These are phyloP conservation scores for Quercus glauca DNA, from an alignment of 306 rosid species.

Conservation along the genomic window DNA sequence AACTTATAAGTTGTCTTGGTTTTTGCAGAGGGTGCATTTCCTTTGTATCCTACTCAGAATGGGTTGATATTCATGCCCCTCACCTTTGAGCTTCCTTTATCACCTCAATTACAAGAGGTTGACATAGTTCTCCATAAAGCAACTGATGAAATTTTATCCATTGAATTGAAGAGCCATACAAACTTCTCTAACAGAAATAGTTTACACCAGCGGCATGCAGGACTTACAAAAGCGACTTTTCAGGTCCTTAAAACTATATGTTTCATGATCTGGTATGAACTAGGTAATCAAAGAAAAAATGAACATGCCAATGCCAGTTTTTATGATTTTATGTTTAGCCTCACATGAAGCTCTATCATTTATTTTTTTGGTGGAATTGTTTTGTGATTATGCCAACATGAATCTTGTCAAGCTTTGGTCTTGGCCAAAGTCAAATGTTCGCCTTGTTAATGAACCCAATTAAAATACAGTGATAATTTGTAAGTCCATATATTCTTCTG, in stretches of 20 bases:
- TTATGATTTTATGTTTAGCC: background rate
- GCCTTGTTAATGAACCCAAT: background rate
- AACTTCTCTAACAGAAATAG: conserved; percentile 21
- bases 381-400: background rate
- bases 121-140: conserved; percentile 86
- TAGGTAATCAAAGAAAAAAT: background rate
- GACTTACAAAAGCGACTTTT: conserved; percentile 48
- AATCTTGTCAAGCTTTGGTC: background rate
- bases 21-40: conserved; percentile 84
- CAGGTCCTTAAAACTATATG: background rate
- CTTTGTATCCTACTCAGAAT: conserved; percentile 66
- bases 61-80: conserved; percentile 84
- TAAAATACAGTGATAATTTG: too few species aligned
- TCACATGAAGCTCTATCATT: background rate
- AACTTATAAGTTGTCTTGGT: background rate
- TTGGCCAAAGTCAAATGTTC: background rate
- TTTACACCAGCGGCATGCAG: conserved; percentile 63
- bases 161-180: conserved; percentile 38
- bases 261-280: background rate
- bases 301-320: background rate
- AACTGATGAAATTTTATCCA: conserved; percentile 71
- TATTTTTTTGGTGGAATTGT: background rate
- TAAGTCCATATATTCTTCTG: too few species aligned
- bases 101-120: conserved; percentile 69
- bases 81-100: conserved; percentile 58